Conservation (phyloP, 73 alveolate species). For the Tetrahymena elliotti region DNA sequence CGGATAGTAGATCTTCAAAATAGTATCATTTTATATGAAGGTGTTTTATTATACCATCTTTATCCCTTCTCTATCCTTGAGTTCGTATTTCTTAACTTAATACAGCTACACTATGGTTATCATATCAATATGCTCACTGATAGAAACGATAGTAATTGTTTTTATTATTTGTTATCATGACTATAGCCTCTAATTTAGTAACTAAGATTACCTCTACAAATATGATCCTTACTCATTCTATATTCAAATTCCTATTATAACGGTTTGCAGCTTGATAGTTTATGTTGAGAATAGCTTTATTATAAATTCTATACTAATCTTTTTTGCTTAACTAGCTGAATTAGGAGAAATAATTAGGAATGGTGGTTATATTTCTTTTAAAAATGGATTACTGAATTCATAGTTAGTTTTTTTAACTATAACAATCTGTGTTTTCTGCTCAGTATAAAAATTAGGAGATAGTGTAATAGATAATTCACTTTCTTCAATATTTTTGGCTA, state of each 20-base stretch:
- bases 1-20: background rate
- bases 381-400: background rate
- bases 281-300: background rate
- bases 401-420: background rate
- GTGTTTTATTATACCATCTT: background rate
- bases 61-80: background rate
- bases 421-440: background rate
- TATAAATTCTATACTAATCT: background rate
- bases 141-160: background rate
- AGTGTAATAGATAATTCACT: background rate
- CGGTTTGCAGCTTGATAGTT: background rate
- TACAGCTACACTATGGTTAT: background rate
- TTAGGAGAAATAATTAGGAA: background rate
- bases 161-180: background rate
- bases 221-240: background rate
- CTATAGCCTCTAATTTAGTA: background rate
- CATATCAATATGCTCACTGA: background rate
- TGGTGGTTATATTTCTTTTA: background rate
- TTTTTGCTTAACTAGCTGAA: background rate
- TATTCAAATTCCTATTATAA: background rate
- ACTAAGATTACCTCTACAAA: background rate
- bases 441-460: background rate
- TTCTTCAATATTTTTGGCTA: background rate
- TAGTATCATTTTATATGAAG: background rate
- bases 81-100: background rate